Base-by-base conservation (phyloP, 345 rosid genomes). In the sweet orange (Citrus sinensis) region DNA sequence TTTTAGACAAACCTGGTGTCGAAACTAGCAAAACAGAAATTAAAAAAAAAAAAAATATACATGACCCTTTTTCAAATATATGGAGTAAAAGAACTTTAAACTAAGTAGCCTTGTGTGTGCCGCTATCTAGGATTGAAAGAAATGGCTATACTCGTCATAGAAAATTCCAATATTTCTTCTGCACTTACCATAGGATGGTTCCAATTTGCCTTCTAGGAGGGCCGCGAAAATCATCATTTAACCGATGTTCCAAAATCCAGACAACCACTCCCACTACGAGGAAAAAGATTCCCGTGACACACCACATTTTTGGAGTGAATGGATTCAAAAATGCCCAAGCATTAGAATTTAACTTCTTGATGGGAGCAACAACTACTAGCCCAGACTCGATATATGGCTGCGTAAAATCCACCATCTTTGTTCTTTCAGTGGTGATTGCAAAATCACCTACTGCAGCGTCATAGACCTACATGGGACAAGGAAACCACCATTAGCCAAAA, bases 181-280 rank as follows among this genome's bases (percentile, higher is more conserved):
- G 20, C 7, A 74, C 83, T 71, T 54, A 82, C 85, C 82, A 79
- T 1, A 82, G 67, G 30, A 76, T 35, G 2, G 85, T 82, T 14
- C 56, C 46, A 27, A 82, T 25, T 75, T 82, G 82, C 25, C 70
- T 67, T 27, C 7, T 79, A 56, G 80, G 84, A 29, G 86, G 84
- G 16, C 86, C 84, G 0, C 86, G 46, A 29, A 81, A 84, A 32
- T 81, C 82, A 55, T 84, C 84, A 39, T 84, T 81, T 3, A 65
- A 30, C 22, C 84, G 39, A 51, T 84, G 84, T 42, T 84, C 86
- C 29, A 81, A 30, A 34, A 81, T 68, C 86, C 86, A 81, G 9
- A 84, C 62, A 19, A 81, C 82, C 0, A 51, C 59, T 56, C 82
- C 86, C 1, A 81, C 68, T 17, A 81, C 4, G 6, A 81, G 58